Conservation (phyloP, 345 rosid genomes). For the Cardiospermum halicacabum region DNA sequence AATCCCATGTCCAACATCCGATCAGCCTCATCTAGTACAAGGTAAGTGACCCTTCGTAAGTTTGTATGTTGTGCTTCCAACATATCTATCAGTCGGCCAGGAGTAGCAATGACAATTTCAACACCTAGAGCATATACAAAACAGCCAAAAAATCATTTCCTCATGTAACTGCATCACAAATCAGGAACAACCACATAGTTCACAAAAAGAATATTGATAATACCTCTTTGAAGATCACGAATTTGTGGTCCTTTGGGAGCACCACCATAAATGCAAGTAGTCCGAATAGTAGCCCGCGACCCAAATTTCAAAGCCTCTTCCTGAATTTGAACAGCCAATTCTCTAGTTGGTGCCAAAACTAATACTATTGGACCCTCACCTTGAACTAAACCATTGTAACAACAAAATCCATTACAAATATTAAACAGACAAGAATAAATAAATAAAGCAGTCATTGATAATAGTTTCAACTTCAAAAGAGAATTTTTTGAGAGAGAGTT, state of each 20-base stretch:
- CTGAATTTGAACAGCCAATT: conserved; percentile 94
- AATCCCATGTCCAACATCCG: conserved; percentile 98
- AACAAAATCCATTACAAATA: no score
- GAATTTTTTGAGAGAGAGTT: background rate
- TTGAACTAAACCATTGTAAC: conserved; percentile 34
- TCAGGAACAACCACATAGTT: background rate
- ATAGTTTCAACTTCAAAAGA: conserved; percentile 2
- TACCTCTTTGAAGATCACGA: conserved; percentile 90
- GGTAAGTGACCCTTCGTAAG: conserved; percentile 85
- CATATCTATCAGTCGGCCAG: conserved; percentile 96
- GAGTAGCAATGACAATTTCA: conserved; percentile 94
- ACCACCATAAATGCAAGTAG: conserved; percentile 93
- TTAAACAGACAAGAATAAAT: no score
- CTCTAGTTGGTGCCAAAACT: conserved; percentile 92
- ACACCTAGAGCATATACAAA: conserved; percentile 57
- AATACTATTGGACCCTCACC: conserved; percentile 88
- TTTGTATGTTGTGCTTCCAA: conserved; percentile 79
- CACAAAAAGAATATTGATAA: conserved; percentile 8
- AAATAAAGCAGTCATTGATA: no score
- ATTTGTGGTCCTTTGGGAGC: conserved; percentile 99
- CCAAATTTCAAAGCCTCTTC: conserved; percentile 83
- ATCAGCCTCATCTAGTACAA: conserved; percentile 96
- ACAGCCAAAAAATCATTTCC: background rate
- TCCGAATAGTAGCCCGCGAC: conserved; percentile 53
- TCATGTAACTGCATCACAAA: background rate